Base-by-base conservation (phyloP, 192 early-diverging fungal species). In the Entrophospora sp. region DNA sequence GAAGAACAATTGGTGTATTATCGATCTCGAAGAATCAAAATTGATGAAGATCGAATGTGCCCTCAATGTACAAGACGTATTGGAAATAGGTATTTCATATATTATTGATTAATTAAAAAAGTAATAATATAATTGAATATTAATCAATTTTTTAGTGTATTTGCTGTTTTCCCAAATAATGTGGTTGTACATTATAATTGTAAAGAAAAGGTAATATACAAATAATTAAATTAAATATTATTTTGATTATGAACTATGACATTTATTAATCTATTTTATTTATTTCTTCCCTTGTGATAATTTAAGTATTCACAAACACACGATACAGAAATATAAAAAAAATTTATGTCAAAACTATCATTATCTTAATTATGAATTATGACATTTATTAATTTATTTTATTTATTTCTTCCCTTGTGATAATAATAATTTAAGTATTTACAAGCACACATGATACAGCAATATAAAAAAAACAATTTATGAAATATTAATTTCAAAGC, bases 11-110 rank as follows among this genome's bases (percentile, higher is more conserved):
- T 87, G 53, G 73, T 79, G 16, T 80, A 75, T 57, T 79, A 85
- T 27, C 77, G 81, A 37, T 80, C 80, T 10, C 67, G 78, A 32
- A 68, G 79, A 34, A 84, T 91, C 22, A 78, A 78, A 51, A 85
- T 90, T 30, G 81, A 83, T 8, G 90, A 91, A 16, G 90, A 91
- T 53, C 75, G 79, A 14, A 85, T 89, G 84, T 91, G 90, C 66
- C 81, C 86, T 36, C 80, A 85, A 71, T 87, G 79, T 53, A 80
- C 81, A 53, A 82, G 80, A 51, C 75, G 83, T 32, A 84, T 84
- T 38, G 83, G 80, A 16, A 80, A 82, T 60, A 84, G 78, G 82
- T 81, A 68, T 67, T n/a, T n/a, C n/a, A n/a, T n/a, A n/a, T n/a
- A n/a, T n/a, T n/a, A n/a, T n/a, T n/a, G n/a, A n/a, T n/a, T n/a